Base-by-base conservation (phyloP, 345 rosid species). In the Boechera stricta region DNA sequence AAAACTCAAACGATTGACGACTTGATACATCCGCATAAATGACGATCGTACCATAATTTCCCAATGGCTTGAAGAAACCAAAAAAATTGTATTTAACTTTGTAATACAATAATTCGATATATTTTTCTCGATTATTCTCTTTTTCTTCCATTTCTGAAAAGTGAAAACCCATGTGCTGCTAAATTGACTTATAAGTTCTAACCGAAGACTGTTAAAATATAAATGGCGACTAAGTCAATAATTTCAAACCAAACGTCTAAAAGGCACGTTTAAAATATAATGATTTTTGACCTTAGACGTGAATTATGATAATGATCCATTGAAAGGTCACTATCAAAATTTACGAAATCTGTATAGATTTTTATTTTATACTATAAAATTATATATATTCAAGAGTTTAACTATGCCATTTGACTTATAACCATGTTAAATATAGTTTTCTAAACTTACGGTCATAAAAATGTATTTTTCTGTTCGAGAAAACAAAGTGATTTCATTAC, bases 271-370 rank as follows among this genome's bases (percentile, higher is more conserved):
- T 54, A 70, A 77, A 77, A 41, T 77, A 45, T 28, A 53, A 3
- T 24, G 53, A 12, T 26, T 5, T 21, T 45, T 70, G 76, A 77
- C 80, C 64, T 77, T 56, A 57, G 75, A 33, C 51, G 58, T 61
- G 70, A 62, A 62, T 61, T 33, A 42, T 45, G 58, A 69, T 15
- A 67, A 21, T 13, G 73, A 67, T 67, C 39, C 32, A 3, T 58
- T 41, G 57, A 41, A 42, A 61, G 13, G 64, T 69, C 74, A 42
- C 47, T 44, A 42, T 51, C 74, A 29, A 69, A 24, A n/a, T 32
- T 15, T 52, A 61, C 41, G 21, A 10, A 42, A 36, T 61, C n/a
- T 51, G 42, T 67, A 35, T 56, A 56, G 1, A 11, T 7, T 47
- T 48, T n/a, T 47, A 9, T 16, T 41, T 11, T 21, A 0, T 18